Evolutionary conservation across 495 filamentous ascomycete species (phyloP), one percentile per base, ranked within the genome.

Genomic region (Tuber melanosporum): DNA sequence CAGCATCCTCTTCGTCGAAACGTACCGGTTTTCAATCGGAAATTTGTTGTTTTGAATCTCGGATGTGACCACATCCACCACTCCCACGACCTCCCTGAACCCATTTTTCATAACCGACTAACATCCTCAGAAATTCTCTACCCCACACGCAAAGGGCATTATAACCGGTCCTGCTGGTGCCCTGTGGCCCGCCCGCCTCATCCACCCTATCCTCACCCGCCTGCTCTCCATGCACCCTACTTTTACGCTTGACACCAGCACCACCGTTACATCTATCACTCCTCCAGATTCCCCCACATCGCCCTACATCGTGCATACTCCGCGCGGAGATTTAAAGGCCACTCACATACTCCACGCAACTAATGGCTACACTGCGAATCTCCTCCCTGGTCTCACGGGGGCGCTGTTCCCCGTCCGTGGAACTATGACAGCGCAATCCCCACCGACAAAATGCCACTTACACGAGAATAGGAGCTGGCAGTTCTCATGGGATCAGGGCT

Each of bases 331-430:
- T 9, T 85, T 87, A 69, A 76, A 76, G 14, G 84, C 87, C 12
- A 80, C 74, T 22, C 84, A 86, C 70, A 76, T 89, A 44, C 76
- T 89, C n/a, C 86, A 87, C 78, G 85, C 86, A 39, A 88, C 86
- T 41, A 88, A 89, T 73, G 87, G 81, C 46, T 85, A 85, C 76
- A 82, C 86, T 9, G 76, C 86, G 0, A 85, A 87, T 62, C 84
- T 88, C 20, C 80, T 88, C 39, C 86, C 87, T 1, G 84, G 85
- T 2, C 82, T 88, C 22, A 80, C 81, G 57, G 85, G 85, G 3
- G 85, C 83, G 66, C 49, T 89, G 39, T 85, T 87, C 20, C 87
- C 87, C 1, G 73, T 85, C 0, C 85, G 87, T 12, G 88, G 86
- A 0, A 86, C 87, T 62, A 89, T 89, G 87, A 84, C 84, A 2